Conservation (phyloP, 306 rosid species). For the Pachyrhizus erosus region DNA sequence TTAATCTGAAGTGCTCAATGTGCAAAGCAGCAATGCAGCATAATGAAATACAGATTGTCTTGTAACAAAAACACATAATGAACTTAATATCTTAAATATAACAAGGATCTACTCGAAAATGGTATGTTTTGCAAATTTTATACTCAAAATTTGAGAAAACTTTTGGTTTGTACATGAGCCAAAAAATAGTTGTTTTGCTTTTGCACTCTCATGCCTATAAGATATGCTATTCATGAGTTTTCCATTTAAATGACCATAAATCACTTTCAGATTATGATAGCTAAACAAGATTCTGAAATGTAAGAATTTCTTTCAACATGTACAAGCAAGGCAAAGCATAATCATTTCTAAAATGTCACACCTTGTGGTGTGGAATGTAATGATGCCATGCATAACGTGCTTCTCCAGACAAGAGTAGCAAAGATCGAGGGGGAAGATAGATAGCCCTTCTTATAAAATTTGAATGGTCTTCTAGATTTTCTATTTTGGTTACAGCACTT, state of each 20-base stretch:
- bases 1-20: not conserved
- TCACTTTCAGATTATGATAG: not conserved
- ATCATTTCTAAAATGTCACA: conserved; percentile 28
- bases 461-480: conserved; percentile 53
- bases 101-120: not conserved
- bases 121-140: not conserved
- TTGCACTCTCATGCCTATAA: not conserved
- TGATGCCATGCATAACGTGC: conserved; percentile 95
- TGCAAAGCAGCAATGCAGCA: not conserved
- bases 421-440: conserved; percentile 83
- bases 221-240: not conserved
- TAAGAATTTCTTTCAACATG: conserved; percentile 6
- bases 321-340: not conserved
- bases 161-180: not conserved
- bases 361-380: conserved; percentile 95
- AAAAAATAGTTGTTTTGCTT: not conserved
- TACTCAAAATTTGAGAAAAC: not conserved
- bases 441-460: conserved; percentile 66
- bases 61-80: not conserved
- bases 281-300: conserved; percentile 27
- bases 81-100: not conserved
- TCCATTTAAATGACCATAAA: not conserved
- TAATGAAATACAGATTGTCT: not conserved
- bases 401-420: conserved; percentile 87
- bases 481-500: conserved; percentile 43